Evolutionary conservation across 257 asterid genomes (phyloP).

Genomic region (Handroanthus guayacan): DNA sequence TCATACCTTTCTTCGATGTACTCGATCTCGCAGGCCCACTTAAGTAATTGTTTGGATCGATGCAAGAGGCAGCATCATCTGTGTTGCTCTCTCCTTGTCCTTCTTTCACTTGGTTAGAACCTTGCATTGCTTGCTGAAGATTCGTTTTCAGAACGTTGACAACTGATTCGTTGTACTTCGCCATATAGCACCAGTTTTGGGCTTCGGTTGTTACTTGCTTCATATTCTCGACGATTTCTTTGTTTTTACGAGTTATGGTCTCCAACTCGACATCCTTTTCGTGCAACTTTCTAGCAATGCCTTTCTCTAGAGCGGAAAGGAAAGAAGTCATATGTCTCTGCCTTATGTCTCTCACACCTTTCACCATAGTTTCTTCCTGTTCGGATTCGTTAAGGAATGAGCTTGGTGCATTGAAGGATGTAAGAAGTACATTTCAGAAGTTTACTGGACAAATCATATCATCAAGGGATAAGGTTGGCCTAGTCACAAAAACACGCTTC

Average conservation of each 20-base stretch:
- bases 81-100: conserved; percentile 72
- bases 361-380: conserved; percentile 71
- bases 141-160: conserved; percentile 64
- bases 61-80: conserved; percentile 73
- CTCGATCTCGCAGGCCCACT: conserved; percentile 40
- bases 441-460: too few species aligned
- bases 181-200: conserved; percentile 85
- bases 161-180: conserved; percentile 86
- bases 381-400: conserved; percentile 24
- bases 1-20: conserved; percentile 37
- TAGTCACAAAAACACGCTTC: too few species aligned
- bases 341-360: conserved; percentile 67
- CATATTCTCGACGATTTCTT: conserved; percentile 72
- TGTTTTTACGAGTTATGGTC: conserved; percentile 62
- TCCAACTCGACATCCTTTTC: conserved; percentile 77
- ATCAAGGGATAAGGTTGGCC: too few species aligned
- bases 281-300: conserved; percentile 52
- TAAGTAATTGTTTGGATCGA: conserved; percentile 64
- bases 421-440: neutral
- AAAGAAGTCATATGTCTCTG: conserved; percentile 79
- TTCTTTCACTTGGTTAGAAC: conserved; percentile 60
- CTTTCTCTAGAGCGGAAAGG: conserved; percentile 59
- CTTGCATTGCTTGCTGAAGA: conserved; percentile 69
- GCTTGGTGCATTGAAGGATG: neutral
- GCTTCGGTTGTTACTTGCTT: conserved; percentile 73